Base-by-base conservation (phyloP, 2,329 filamentous ascomycete species). In the Hymenoscyphus salicellus region DNA sequence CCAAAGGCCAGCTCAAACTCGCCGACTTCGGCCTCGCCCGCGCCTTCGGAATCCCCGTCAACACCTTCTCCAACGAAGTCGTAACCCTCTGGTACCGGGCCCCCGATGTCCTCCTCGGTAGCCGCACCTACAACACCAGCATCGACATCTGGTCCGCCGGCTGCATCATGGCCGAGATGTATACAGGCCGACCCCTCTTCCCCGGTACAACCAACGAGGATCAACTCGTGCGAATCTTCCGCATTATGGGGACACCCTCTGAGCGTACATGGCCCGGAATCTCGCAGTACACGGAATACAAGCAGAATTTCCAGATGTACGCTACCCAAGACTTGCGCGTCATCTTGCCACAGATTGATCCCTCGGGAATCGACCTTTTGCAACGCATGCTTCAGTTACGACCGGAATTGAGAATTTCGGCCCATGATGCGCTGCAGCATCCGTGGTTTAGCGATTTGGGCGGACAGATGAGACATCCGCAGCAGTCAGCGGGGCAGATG, bases 141-240 rank as follows among this genome's bases (percentile, higher is more conserved):
- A 98, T 99, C 77, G 95, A 99, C 75, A 98, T 99, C 76, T 99
- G 95, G 95, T 97, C 92, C 6, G 95, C 95, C 6, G 95, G 95
- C 63, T 99, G 95, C 78, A 99, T 99, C 82, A 98, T 99, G 95
- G 95, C 95, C 10, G 95, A 99, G 79, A 97, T 99, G 93, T 98
- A 96, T 78, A 97, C 94, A 0, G 95, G 95, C 3, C 86, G 95
- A 20, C 95, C 95, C 0, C 84, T 99, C 6, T 99, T 99, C 80
- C 95, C 95, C 0, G 95, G 95, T 65, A 99, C 95, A 1, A 97
- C 95, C 43, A 99, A 99, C 77, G 95, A 99, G 78, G 95, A 99
- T 76, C 95, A 99, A 78, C 88, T 98, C 60, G 85, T 96, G 68
- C 93, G 96, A 77, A 99, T 99, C 78, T 99, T 99, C 84, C 87